These are phyloP conservation scores for Cutaneotrichosporon sp. DNA, from an alignment of 1,284 basidiomycete species.

Conservation along the genomic window DNA sequence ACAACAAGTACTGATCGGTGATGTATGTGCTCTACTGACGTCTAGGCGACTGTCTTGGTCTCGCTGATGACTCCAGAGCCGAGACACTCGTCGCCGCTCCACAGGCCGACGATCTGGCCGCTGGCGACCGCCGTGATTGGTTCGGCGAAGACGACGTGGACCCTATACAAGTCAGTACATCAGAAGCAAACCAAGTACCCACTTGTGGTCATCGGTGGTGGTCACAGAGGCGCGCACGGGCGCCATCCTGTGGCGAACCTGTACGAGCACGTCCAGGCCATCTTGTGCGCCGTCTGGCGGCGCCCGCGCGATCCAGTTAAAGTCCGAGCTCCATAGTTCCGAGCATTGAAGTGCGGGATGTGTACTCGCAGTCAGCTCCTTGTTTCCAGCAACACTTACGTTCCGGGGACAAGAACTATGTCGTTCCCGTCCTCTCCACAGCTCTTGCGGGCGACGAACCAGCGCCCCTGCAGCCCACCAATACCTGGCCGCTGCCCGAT, in stretches of 20 bases:
- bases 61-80: constrained; percentile 68
- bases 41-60: constrained; percentile 14
- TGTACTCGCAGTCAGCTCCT: constrained; percentile 48
- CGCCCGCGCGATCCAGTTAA: constrained; percentile 64
- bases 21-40: no score
- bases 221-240: constrained; percentile 48
- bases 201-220: background rate
- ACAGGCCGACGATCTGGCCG: constrained; percentile 74
- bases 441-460: constrained; percentile 76
- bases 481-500: constrained; percentile 75
- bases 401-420: constrained; percentile 69
- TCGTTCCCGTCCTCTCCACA: constrained; percentile 52
- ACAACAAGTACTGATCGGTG: no score
- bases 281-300: constrained; percentile 53
- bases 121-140: constrained; percentile 66
- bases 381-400: constrained; percentile 52
- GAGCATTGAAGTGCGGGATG: constrained; percentile 61
- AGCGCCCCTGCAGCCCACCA: constrained; percentile 57
- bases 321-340: constrained; percentile 53
- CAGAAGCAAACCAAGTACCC: no score
- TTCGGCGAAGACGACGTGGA: constrained; percentile 52
- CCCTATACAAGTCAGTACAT: no score
- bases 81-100: constrained; percentile 69
- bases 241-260: constrained; percentile 67
- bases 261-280: constrained; percentile 54